A percentile compares a stretch with the other conserved stretches of the same genome.
Evolutionary conservation across 371 early-diverging fungal genomes (phyloP).

Genomic region (Mucor indicus): DNA sequence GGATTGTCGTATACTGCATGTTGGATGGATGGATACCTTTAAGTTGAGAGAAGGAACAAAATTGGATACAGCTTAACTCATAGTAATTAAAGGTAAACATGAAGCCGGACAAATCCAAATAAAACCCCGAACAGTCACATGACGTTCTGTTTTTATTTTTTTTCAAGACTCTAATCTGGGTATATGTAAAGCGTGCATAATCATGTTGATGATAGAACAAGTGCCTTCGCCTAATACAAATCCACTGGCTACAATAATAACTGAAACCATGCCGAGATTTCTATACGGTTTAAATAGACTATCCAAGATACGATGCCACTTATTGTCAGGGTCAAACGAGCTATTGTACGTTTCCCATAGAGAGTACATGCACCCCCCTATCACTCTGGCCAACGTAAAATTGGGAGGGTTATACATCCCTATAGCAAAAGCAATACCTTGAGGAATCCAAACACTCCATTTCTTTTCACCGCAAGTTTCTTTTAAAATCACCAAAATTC

Average conservation of each 20-base stretch:
- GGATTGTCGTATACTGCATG: neutral
- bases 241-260: constrained; percentile 71
- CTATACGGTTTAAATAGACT: constrained; percentile 15
- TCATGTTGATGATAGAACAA: constrained; percentile 52
- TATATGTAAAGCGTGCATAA: constrained; percentile 33
- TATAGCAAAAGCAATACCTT: constrained; percentile 79
- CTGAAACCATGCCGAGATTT: constrained; percentile 44
- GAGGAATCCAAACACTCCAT: constrained; percentile 53
- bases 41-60: constrained; percentile 27
- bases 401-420: constrained; percentile 82
- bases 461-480: constrained; percentile 15
- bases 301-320: neutral
- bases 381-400: constrained; percentile 69
- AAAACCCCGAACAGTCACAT: too few species aligned
- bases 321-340: neutral
- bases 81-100: too few species aligned
- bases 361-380: constrained; percentile 57
- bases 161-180: too few species aligned
- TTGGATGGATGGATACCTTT: constrained; percentile 30
- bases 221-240: constrained; percentile 84
- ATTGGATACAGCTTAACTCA: too few species aligned
- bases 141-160: too few species aligned
- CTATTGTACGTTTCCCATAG: constrained; percentile 47
- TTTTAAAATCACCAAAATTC: constrained; percentile 46
- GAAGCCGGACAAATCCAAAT: too few species aligned